Conservation (phyloP, 192 early-diverging fungal genomes). For the Backusella morwellensis region DNA sequence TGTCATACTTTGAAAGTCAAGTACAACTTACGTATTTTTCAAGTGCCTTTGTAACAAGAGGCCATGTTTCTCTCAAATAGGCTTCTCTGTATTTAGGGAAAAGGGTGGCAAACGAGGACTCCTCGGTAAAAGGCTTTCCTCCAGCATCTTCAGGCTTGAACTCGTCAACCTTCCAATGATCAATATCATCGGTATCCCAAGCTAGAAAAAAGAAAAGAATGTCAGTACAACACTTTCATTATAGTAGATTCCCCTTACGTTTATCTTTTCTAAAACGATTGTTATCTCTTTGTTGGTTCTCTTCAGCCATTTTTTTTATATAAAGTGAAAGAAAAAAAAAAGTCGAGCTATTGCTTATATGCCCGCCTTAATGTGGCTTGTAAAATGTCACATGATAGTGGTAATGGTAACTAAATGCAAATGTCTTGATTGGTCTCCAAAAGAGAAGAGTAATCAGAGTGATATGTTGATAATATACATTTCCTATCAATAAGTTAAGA, state of each 20-base stretch:
- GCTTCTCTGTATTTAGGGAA: conserved; percentile 98
- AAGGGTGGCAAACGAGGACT: conserved; percentile 94
- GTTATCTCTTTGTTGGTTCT: conserved; percentile 21
- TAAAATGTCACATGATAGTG: background rate
- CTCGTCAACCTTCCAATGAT: conserved; percentile 91
- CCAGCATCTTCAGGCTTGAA: conserved; percentile 76
- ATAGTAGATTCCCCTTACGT: conserved; percentile 28
- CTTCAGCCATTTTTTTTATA: background rate
- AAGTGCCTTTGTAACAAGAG: conserved; percentile 77
- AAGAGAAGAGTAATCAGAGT: too few species aligned
- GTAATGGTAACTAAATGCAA: too few species aligned
- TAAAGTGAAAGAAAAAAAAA: background rate
- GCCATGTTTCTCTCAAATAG: conserved; percentile 92
- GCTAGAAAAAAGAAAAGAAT: conserved; percentile 36
- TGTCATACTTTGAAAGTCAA: background rate
- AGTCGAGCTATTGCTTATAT: background rate
- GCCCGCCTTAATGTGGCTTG: background rate
- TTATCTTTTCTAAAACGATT: conserved; percentile 53
- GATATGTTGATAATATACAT: too few species aligned
- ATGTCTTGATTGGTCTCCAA: too few species aligned
- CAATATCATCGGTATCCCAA: conserved; percentile 91
- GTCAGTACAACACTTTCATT: background rate
- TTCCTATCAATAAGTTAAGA: too few species aligned
- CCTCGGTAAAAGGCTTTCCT: conserved; percentile 75
- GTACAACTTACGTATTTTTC: conserved; percentile 60